Conservation (phyloP, 345 rosid genomes). For the Passiflora organensis region DNA sequence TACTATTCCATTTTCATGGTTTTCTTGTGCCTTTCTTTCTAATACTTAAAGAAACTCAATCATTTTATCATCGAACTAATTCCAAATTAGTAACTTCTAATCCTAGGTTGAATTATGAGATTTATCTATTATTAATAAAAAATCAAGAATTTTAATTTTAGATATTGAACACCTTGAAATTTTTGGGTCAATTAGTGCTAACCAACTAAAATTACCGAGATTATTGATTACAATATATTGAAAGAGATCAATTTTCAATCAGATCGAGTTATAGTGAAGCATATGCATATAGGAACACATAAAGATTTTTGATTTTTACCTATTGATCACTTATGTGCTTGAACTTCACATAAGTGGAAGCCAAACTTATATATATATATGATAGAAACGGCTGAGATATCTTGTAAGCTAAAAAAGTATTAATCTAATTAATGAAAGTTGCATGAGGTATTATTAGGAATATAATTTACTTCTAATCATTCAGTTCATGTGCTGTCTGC, state of each 20-base stretch:
- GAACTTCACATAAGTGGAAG: too few species aligned
- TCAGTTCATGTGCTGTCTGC: conserved; percentile 17
- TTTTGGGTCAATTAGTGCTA: not conserved
- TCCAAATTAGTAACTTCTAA: too few species aligned
- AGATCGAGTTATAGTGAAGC: not conserved
- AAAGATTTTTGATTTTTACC: too few species aligned
- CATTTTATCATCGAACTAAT: too few species aligned
- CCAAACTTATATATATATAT: not conserved
- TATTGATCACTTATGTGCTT: too few species aligned
- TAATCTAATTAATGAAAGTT: conserved; percentile 13
- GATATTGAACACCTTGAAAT: not conserved
- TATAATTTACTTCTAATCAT: conserved; percentile 11
- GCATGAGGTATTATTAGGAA: conserved; percentile 11
- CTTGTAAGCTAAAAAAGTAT: not conserved
- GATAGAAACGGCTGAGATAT: not conserved
- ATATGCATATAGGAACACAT: too few species aligned
- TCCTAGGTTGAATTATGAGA: too few species aligned
- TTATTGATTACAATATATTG: not conserved
- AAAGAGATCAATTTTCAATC: not conserved
- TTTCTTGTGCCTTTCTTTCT: not conserved
- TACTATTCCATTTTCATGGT: conserved; percentile 13
- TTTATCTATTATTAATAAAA: too few species aligned
- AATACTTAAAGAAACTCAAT: too few species aligned
- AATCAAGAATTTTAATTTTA: not conserved
- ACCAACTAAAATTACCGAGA: too few species aligned